phyloP scores from a whole-genome alignment of 2,329 filamentous ascomycete genomes.

The Myriosclerotinia duriaeana region DNA sequence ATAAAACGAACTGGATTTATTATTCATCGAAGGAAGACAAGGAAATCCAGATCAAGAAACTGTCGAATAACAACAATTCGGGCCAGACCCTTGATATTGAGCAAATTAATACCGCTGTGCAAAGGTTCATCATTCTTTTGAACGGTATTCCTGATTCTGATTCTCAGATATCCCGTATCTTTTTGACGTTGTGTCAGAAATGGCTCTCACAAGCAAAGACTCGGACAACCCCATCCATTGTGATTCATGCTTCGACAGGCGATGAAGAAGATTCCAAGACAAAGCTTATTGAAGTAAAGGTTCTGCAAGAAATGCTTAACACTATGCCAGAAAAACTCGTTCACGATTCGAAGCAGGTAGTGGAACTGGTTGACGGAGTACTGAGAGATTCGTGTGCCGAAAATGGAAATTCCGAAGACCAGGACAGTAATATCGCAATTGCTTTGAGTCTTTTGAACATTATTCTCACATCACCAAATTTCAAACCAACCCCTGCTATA shows the following conservation, averaged over 20 bases:
- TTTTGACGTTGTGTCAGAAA: constrained; percentile 56
- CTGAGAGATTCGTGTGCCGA: constrained; percentile 42
- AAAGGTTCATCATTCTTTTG: constrained; percentile 52
- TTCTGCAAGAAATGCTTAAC: constrained; percentile 66
- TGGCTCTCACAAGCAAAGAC: constrained; percentile 50
- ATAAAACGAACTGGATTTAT: constrained; percentile 53
- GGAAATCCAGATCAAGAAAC: constrained; percentile 50
- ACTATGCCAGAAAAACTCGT: constrained; percentile 63
- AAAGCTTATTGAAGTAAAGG: constrained; percentile 57
- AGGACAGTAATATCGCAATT: constrained; percentile 51
- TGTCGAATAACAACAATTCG: constrained; percentile 19
- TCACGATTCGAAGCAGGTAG: constrained; percentile 61
- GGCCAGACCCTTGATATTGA: constrained; percentile 25
- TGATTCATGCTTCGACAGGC: constrained; percentile 41
- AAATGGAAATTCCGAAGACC: constrained; percentile 45
- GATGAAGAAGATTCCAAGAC: constrained; percentile 46
- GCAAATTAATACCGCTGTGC: constrained; percentile 45
- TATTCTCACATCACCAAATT: constrained; percentile 57
- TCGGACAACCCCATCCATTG: constrained; percentile 15
- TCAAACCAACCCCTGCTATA: constrained; percentile 49
- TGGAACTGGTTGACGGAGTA: constrained; percentile 63
- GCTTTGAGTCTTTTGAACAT: constrained; percentile 62
- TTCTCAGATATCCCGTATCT: constrained; percentile 56
- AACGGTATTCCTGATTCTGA: constrained; percentile 41
- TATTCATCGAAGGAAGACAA: constrained; percentile 47